phyloP scores from a whole-genome alignment of 1,284 basidiomycete species.

The Testicularia cyperi region DNA sequence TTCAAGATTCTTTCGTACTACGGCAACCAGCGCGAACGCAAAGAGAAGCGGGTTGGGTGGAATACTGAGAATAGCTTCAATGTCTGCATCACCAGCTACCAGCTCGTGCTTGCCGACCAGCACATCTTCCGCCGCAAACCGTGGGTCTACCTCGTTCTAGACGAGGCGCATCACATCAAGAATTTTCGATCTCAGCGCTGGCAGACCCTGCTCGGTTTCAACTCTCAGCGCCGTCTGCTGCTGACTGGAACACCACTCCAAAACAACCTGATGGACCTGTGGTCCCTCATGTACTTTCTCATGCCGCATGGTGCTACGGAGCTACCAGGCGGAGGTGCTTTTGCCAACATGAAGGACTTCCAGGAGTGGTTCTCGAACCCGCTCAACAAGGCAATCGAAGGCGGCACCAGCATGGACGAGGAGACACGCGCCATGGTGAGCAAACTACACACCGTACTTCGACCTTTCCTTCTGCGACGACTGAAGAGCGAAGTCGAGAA shows the following conservation, averaged over 20 bases:
- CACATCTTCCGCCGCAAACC: conserved; percentile 91
- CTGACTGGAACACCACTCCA: conserved; percentile 92
- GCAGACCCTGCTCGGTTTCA: conserved; percentile 92
- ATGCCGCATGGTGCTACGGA: conserved; percentile 72
- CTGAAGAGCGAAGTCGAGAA: conserved; percentile 95
- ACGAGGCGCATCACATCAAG: conserved; percentile 98
- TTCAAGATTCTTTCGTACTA: conserved; percentile 91
- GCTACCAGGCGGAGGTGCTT: conserved; percentile 67
- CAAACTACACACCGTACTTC: conserved; percentile 87
- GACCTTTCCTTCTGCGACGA: conserved; percentile 89
- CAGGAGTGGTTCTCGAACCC: conserved; percentile 88
- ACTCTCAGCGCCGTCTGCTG: conserved; percentile 80
- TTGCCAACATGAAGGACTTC: conserved; percentile 91
- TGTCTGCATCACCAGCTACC: conserved; percentile 93
- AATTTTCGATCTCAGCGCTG: conserved; percentile 94
- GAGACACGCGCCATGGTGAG: conserved; percentile 83
- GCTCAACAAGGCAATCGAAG: conserved; percentile 89
- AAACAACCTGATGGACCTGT: conserved; percentile 92
- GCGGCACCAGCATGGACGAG: conserved; percentile 75
- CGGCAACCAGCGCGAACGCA: conserved; percentile 84
- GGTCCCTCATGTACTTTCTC: conserved; percentile 90
- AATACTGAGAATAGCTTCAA: conserved; percentile 89
- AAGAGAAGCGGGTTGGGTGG: conserved; percentile 92
- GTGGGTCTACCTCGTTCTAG: conserved; percentile 95
- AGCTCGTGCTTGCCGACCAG: conserved; percentile 83